Conservation (phyloP, 345 rosid species). For the Laguncularia racemosa region DNA sequence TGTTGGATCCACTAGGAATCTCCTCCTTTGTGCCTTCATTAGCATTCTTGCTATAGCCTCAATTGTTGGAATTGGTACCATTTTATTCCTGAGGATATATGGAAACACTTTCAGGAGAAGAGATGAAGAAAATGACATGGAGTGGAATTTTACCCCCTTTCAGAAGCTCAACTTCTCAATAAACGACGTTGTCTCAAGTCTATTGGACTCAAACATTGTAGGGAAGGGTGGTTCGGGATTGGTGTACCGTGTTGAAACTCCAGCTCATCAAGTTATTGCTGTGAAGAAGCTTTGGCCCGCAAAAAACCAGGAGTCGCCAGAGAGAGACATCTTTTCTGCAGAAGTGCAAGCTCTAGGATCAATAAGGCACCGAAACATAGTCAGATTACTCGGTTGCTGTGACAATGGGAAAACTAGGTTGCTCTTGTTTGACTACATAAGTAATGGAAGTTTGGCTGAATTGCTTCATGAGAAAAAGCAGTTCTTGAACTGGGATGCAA, state of each 20-base stretch:
- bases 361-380: slow-evolving; percentile 61
- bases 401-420: slow-evolving; percentile 50
- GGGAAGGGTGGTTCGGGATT: slow-evolving; percentile 67
- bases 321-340: slow-evolving; percentile 56
- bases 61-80: slow-evolving; percentile 25
- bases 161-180: slow-evolving; percentile 59
- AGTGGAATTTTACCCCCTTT: slow-evolving; percentile 59
- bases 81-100: slow-evolving; percentile 25
- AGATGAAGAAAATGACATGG: slow-evolving; percentile 27
- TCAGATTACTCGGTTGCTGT: slow-evolving; percentile 63
- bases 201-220: slow-evolving; percentile 43
- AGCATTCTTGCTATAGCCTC: slow-evolving; percentile 25
- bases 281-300: slow-evolving; percentile 70
- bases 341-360: slow-evolving; percentile 65
- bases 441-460: slow-evolving; percentile 55
- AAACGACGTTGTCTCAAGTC: slow-evolving; percentile 33
- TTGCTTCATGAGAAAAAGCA: slow-evolving; percentile 44
- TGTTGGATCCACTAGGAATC: slow-evolving; percentile 24
- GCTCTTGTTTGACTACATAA: slow-evolving; percentile 61
- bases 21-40: slow-evolving; percentile 33
- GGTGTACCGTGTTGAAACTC: slow-evolving; percentile 57
- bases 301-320: slow-evolving; percentile 37
- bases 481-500: slow-evolving; percentile 57
- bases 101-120: slow-evolving; percentile 16
- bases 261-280: slow-evolving; percentile 45